phyloP scores from a whole-genome alignment of 495 filamentous ascomycete species.

The Lindgomyces ingoldianus region DNA sequence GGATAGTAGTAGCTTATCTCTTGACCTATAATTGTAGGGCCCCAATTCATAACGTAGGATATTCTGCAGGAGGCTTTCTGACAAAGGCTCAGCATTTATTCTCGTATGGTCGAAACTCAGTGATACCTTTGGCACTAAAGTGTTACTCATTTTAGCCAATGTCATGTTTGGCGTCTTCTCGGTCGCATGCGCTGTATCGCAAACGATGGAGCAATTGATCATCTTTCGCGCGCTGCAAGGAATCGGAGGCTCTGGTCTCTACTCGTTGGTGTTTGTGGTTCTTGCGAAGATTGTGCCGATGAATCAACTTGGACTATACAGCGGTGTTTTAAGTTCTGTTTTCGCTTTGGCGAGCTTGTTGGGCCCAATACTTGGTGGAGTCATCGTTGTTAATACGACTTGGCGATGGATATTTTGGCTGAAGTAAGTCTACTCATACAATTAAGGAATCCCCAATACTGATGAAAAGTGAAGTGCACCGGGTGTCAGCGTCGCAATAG shows the following conservation, averaged over 20 bases:
- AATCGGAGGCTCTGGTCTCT: constrained; percentile 6
- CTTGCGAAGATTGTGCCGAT: neutral
- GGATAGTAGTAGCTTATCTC: neutral
- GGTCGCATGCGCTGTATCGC: constrained; percentile 39
- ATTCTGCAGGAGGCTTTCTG: too few relatives aligned
- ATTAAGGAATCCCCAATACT: too few relatives aligned
- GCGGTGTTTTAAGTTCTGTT: neutral
- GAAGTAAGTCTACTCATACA: neutral
- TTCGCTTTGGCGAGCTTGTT: neutral
- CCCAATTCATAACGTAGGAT: too few relatives aligned
- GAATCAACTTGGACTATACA: neutral
- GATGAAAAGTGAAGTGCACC: too few relatives aligned
- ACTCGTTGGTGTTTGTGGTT: constrained; percentile 3
- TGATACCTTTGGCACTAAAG: neutral
- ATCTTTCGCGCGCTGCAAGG: constrained; percentile 43
- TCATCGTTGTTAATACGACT: constrained; percentile 3
- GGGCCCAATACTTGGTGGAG: constrained; percentile 3
- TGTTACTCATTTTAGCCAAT: neutral
- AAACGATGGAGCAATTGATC: constrained; percentile 33
- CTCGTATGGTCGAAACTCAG: too few relatives aligned
- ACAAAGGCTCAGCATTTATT: too few relatives aligned
- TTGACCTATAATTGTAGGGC: neutral
- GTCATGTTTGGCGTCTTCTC: constrained; percentile 38
- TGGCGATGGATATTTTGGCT: constrained; percentile 8
- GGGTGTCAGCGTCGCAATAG: too few relatives aligned